Conservation (phyloP, 768 basidiomycete species). For the Collybia nuda region DNA sequence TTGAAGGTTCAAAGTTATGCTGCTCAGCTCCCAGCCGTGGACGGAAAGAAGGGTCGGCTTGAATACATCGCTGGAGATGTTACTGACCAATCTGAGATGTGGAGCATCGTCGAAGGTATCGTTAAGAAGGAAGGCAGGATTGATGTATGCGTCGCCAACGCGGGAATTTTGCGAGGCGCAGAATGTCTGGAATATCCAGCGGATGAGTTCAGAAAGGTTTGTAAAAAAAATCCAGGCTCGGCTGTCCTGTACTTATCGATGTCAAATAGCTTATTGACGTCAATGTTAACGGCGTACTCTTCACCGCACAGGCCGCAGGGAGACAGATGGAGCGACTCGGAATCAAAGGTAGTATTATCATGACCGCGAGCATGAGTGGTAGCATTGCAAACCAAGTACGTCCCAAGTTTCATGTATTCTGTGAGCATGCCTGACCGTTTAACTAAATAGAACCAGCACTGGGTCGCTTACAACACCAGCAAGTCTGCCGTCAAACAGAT, state of each 20-base stretch:
- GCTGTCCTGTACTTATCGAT: background rate
- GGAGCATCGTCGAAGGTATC: slow-evolving; percentile 50
- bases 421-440: background rate
- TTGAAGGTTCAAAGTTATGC: slow-evolving; percentile 45
- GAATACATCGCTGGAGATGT: slow-evolving; percentile 59
- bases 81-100: slow-evolving; percentile 47
- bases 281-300: slow-evolving; percentile 59
- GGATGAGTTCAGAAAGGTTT: slow-evolving; percentile 55
- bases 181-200: slow-evolving; percentile 59
- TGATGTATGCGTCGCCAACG: slow-evolving; percentile 67
- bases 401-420: background rate
- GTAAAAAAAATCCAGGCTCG: slow-evolving; percentile 1
- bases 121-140: slow-evolving; percentile 58
- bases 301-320: slow-evolving; percentile 61
- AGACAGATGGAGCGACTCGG: slow-evolving; percentile 53
- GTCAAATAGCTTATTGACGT: slow-evolving; percentile 50
- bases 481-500: slow-evolving; percentile 83
- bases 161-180: slow-evolving; percentile 53
- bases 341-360: slow-evolving; percentile 51
- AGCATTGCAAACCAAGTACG: slow-evolving; percentile 60
- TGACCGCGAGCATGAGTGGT: slow-evolving; percentile 63
- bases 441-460: slow-evolving; percentile 51
- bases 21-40: slow-evolving; percentile 22
- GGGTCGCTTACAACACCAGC: slow-evolving; percentile 72
- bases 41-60: slow-evolving; percentile 24